These are phyloP conservation scores for Apiospora marii DNA, from an alignment of 2,329 filamentous ascomycete species.

Conservation along the genomic window DNA sequence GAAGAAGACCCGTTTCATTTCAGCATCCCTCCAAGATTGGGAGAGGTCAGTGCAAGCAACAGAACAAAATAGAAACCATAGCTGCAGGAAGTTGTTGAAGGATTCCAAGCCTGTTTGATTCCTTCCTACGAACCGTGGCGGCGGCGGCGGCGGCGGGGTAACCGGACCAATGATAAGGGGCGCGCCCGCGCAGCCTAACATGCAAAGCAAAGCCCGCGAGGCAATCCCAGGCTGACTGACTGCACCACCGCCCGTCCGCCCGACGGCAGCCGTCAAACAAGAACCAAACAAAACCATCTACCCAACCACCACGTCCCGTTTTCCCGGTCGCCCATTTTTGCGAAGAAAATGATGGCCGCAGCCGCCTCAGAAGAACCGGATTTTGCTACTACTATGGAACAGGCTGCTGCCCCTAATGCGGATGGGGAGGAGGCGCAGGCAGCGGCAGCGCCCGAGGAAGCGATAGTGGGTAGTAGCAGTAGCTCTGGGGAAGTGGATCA, in stretches of 20 bases:
- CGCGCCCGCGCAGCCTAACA: background rate
- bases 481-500: constrained; percentile 3
- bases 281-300: background rate
- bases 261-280: background rate
- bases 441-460: background rate
- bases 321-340: background rate
- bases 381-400: background rate
- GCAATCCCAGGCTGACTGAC: constrained; percentile 6
- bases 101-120: background rate
- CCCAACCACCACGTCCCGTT: background rate
- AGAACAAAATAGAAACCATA: background rate
- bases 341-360: background rate
- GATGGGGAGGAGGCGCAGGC: background rate
- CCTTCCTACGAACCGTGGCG: background rate
- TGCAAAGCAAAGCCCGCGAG: background rate
- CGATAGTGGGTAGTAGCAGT: background rate
- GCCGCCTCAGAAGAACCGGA: background rate
- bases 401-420: background rate
- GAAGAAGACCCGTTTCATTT: background rate
- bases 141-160: constrained; percentile 17
- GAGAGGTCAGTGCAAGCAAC: background rate
- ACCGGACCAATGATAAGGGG: constrained; percentile 12
- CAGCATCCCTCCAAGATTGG: background rate
- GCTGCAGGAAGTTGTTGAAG: background rate
- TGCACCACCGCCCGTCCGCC: background rate